Base-by-base conservation (phyloP, 805 yeast genomes). In the Teunomyces aglyptinius region DNA sequence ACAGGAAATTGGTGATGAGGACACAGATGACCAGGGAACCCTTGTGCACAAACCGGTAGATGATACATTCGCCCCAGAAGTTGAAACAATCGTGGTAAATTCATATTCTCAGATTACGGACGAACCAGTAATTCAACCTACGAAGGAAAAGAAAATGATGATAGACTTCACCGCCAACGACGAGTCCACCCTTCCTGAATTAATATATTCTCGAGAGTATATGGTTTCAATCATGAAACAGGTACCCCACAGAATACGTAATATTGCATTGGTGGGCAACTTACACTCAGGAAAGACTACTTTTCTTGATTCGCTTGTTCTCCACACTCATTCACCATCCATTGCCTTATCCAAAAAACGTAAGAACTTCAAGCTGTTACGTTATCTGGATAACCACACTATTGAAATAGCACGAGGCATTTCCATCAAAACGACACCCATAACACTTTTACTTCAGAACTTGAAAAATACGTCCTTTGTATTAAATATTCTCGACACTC, bases 211-310 rank as follows among this genome's bases (percentile, higher is more conserved):
- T 6, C 75, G 86, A 44, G 78, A 80, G 3, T 92, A 83, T 54
- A 72, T 89, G 73, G 55, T 72, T 16, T 68, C 75, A 4, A 54
- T 80, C 41, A 58, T 81, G 54, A 46, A 65, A 4, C 50, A 55
- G 7, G 54, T 80, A 1, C 89, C 96, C 0, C 81, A 80, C 11
- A 81, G 85, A 53, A 74, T 84, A 6, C 75, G 96, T 41, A 91
- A 86, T 62, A 68, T 91, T 13, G 86, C 91, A 0, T 54, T 94
- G 1, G 80, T 83, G n/a, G 99, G 99, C 0, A 80, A 82, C 36
- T 60, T 86, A 1, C 87, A 88, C 55, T 82, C 89, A 4, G 99
- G 99, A 1, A 94, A 94, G 65, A 87, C 98, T 0, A 73, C 89
- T 0, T 65, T 91, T 1, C 53, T 88, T 2, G 97, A 92, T 59